Evolutionary conservation across 2,329 filamentous ascomycete genomes (phyloP).

Genomic region (Fusarium compactum): DNA sequence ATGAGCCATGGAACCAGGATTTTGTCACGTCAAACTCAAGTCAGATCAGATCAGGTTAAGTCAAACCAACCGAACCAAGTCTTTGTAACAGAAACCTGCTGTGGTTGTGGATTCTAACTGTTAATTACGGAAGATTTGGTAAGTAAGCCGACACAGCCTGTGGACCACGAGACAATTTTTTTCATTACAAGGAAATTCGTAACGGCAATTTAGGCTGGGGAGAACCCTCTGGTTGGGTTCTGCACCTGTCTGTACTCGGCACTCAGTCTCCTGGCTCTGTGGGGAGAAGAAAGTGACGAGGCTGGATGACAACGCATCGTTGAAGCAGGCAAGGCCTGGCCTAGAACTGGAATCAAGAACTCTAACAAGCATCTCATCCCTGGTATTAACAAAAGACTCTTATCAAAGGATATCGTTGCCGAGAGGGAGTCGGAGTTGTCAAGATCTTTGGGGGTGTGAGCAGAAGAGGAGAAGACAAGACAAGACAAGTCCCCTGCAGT

Average conservation of each 20-base stretch:
- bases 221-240: constrained; percentile 4
- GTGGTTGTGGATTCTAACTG: neutral
- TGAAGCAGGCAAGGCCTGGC: constrained; percentile 20
- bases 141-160: constrained; percentile 7
- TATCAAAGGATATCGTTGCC: constrained; percentile 21
- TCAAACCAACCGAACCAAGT: neutral
- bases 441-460: constrained; percentile 26
- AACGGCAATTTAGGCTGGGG: constrained; percentile 7
- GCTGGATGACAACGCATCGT: constrained; percentile 38
- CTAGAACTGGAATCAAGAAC: constrained; percentile 12
- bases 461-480: neutral
- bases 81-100: constrained; percentile 6
- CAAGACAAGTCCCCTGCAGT: neutral
- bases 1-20: neutral
- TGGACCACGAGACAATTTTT: constrained; percentile 12
- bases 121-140: constrained; percentile 15
- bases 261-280: neutral
- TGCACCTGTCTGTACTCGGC: neutral
- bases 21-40: neutral
- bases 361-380: constrained; percentile 29
- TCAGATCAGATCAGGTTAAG: neutral
- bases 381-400: constrained; percentile 3
- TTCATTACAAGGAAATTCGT: constrained; percentile 4
- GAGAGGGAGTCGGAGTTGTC: constrained; percentile 4
- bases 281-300: constrained; percentile 19